Conservation (phyloP, 148 eudicot genomes). For the Rhododendron simsii region DNA sequence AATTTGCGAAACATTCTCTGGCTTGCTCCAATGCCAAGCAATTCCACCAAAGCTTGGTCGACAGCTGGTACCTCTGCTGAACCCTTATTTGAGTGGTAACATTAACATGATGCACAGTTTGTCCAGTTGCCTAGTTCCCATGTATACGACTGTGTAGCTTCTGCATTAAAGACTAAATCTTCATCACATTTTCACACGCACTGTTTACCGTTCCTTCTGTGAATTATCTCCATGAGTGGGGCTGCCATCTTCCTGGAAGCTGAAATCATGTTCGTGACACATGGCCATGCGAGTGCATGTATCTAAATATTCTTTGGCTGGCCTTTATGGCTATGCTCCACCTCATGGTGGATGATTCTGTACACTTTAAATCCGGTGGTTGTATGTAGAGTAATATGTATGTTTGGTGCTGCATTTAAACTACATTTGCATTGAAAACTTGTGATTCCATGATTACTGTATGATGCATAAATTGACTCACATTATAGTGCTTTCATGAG, state of each 20-base stretch:
- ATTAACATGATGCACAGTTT: not conserved
- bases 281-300: not conserved
- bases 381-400: not conserved
- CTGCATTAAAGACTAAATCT: not conserved
- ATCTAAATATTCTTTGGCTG: not conserved
- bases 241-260: not conserved
- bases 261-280: not conserved
- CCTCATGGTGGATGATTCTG: not conserved
- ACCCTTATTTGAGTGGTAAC: not conserved
- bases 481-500: not conserved
- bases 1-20: conserved; percentile 92
- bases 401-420: not conserved
- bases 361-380: not conserved
- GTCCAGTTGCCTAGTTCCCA: not conserved
- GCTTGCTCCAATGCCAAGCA: conserved; percentile 90
- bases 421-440: not conserved
- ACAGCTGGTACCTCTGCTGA: conserved; percentile 65
- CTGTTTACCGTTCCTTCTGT: not conserved
- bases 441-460: not conserved
- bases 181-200: not conserved
- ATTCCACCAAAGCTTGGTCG: conserved; percentile 50
- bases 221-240: not conserved
- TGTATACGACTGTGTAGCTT: not conserved
- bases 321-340: not conserved
- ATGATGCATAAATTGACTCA: not conserved